Percentiles rank a stretch among this genome's conserved stretches.
Evolutionary conservation across 768 basidiomycete genomes (phyloP).

Genomic region (Hygrophoropsis aurantiaca): DNA sequence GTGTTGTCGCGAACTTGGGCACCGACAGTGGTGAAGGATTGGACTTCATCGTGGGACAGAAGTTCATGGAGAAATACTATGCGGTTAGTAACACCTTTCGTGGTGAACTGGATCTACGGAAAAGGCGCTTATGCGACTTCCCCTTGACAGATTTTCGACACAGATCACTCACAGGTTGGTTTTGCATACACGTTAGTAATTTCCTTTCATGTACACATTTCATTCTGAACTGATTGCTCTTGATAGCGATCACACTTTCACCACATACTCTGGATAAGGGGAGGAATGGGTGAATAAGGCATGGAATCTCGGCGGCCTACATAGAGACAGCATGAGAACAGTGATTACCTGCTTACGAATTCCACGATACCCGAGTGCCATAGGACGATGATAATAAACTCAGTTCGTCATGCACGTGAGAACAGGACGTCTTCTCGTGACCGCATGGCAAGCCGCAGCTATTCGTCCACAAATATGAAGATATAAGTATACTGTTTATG

Average conservation of each 20-base stretch:
- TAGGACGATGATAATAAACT: no score
- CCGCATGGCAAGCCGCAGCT: no score
- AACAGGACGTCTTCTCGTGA: no score
- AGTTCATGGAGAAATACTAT: constrained; percentile 18
- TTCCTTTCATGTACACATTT: neutral
- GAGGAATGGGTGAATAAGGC: no score
- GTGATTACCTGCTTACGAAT: no score
- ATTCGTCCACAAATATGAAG: no score
- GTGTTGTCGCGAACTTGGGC: constrained; percentile 5
- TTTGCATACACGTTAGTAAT: constrained; percentile 23
- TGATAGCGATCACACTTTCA: constrained; percentile 21
- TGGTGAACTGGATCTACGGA: neutral
- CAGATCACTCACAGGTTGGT: constrained; percentile 16
- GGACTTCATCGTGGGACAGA: constrained; percentile 16
- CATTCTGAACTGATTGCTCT: neutral
- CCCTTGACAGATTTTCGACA: constrained; percentile 16
- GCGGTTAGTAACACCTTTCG: constrained; percentile 6
- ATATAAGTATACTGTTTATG: no score
- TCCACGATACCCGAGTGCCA: no score
- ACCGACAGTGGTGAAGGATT: constrained; percentile 5
- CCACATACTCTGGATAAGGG: constrained; percentile 8
- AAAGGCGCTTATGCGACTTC: neutral
- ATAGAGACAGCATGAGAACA: no score
- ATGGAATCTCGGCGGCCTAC: no score
- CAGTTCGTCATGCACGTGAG: no score